Conservation (phyloP, 805 yeast genomes). For the Spencermartinsiella europaea region DNA sequence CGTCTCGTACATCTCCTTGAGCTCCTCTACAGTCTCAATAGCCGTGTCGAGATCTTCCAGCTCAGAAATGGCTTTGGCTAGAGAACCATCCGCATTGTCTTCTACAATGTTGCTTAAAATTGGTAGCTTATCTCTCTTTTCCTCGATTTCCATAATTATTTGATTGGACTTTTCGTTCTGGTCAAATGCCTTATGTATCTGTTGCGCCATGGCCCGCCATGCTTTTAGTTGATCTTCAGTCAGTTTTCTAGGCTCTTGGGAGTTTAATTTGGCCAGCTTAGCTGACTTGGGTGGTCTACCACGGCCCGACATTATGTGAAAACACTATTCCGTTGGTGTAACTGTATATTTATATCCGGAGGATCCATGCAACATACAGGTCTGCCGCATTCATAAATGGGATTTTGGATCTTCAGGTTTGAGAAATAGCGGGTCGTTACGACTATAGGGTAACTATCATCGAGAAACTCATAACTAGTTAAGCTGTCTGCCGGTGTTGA, state of each 20-base stretch:
- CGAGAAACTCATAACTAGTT: too few relatives aligned
- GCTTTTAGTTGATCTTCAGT: not conserved
- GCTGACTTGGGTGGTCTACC: not conserved
- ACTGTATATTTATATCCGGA: too few relatives aligned
- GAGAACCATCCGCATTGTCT: not conserved
- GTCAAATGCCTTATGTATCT: not conserved
- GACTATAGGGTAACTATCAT: too few relatives aligned
- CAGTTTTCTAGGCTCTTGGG: not conserved
- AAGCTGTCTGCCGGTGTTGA: too few relatives aligned
- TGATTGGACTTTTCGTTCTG: not conserved
- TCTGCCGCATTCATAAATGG: too few relatives aligned
- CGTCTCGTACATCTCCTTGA: not conserved
- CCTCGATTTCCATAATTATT: not conserved
- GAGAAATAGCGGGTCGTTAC: too few relatives aligned
- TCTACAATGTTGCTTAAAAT: not conserved
- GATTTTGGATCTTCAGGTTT: too few relatives aligned
- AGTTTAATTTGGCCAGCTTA: not conserved
- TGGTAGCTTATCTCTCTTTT: not conserved
- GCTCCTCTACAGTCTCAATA: not conserved
- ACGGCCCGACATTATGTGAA: not conserved
- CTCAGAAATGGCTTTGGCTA: not conserved
- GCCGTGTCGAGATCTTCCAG: not conserved
- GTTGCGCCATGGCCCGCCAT: not conserved
- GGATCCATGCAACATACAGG: too few relatives aligned
- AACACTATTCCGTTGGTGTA: too few relatives aligned